Evolutionary conservation across 306 rosid species (phyloP), one percentile per base, ranked within the genome.

Genomic region (Ziziphus jujuba): DNA sequence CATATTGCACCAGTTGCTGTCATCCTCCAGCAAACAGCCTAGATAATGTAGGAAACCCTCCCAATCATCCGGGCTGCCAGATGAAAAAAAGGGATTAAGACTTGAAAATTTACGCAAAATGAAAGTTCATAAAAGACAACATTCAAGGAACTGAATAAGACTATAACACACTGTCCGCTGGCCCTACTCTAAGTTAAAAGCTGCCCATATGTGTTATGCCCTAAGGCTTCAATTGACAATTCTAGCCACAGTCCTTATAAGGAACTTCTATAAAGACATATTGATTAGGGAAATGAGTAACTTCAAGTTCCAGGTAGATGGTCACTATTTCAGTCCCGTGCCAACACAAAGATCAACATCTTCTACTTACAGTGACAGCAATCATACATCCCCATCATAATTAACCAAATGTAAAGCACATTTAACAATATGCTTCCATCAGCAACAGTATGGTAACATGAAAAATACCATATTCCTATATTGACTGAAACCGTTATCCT

Each of bases 31-130:
- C 87, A 95, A 84, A 80, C 97, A 91, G 80, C 84, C 91, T 65
- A 95, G 86, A 80, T 95, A 95, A 77, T 95, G 88, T 82, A 88
- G 88, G 84, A 91, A 88, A 79, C 88, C 77, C 78, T 88, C 87
- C 99, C 99, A 95, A 74, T 95, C 99, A 79, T 95, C 97, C 75
- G 96, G 95, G 80, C 99, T 95, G 96, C 85, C 87, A 85, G 40
- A 79, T 58, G 75, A 79, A 76, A 64, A 69, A 75, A 71, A 69
- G 74, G 51, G 28, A 70, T 80, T 59, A 89, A 60, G 36, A 48
- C 49, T 68, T 47, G 36, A 66, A 50, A 61, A 36, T 63, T 45
- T 59, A 44, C 20, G 38, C 28, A 35, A 15, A 31, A 66, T 19
- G 13, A 51, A n/a, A 21, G n/a, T 21, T 28, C 64, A 66, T 25